These are phyloP conservation scores for Ustilago hordei DNA, from an alignment of 1,284 basidiomycete species.

Conservation along the genomic window DNA sequence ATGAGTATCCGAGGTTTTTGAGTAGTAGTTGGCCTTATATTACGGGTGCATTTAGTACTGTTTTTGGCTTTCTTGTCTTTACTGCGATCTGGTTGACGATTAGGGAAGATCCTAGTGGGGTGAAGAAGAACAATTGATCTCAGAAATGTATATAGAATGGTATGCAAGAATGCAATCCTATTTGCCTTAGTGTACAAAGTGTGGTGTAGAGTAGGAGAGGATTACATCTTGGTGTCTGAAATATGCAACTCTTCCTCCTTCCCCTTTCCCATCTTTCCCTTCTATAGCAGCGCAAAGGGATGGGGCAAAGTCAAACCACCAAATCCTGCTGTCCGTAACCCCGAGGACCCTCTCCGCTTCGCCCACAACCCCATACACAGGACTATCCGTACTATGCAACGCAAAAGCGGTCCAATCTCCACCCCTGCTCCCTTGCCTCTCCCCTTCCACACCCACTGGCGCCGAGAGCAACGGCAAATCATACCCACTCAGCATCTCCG, in stretches of 20 bases:
- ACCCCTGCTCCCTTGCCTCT: background rate
- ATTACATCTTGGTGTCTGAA: conserved; percentile 17
- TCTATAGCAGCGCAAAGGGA: background rate
- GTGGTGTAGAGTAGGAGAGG: conserved; percentile 13
- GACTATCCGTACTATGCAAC: conserved; percentile 24
- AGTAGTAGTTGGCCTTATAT: conserved; percentile 96
- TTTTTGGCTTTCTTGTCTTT: conserved; percentile 85
- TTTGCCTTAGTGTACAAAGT: background rate
- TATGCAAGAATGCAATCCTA: background rate
- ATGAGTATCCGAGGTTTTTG: conserved; percentile 93
- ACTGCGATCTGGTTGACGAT: conserved; percentile 79
- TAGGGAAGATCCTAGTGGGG: conserved; percentile 11
- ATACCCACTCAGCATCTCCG: conserved; percentile 11
- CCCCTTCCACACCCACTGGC: background rate
- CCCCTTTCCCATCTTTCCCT: background rate
- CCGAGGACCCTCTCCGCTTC: conserved; percentile 30
- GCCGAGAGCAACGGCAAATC: conserved; percentile 15
- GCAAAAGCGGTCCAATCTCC: conserved; percentile 44
- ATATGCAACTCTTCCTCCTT: conserved; percentile 13
- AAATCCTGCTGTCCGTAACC: conserved; percentile 34
- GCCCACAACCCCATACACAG: conserved; percentile 26
- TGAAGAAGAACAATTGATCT: conserved; percentile 32
- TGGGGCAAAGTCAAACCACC: conserved; percentile 44
- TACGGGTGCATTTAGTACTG: conserved; percentile 85
- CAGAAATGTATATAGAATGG: background rate